Evolutionary conservation across 2,329 filamentous ascomycete species (phyloP).

Genomic region (Microcyclospora tardicrescens): DNA sequence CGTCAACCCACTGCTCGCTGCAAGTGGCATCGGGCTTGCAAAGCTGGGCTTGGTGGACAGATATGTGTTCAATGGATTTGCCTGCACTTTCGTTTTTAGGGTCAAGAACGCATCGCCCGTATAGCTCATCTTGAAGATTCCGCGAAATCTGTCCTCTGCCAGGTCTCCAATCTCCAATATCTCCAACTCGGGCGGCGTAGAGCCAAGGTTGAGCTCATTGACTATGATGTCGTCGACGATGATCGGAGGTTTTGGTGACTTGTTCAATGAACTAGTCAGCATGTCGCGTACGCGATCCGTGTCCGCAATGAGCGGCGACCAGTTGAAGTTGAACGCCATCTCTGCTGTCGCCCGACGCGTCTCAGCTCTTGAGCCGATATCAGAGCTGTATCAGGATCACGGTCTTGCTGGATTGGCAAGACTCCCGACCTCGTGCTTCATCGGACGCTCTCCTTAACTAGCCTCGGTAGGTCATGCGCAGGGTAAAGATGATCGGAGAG

Average conservation of each 20-base stretch:
- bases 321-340: constrained; percentile 99
- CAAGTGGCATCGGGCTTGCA: constrained; percentile 82
- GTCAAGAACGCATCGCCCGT: constrained; percentile 90
- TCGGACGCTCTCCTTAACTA: constrained; percentile 5
- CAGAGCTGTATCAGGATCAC: constrained; percentile 1
- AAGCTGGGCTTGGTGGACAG: constrained; percentile 83
- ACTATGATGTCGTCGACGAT: constrained; percentile 99
- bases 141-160: constrained; percentile 89
- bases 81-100: constrained; percentile 89
- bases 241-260: constrained; percentile 93
- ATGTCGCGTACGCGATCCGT: constrained; percentile 84
- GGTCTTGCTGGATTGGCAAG: constrained; percentile 12
- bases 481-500: neutral
- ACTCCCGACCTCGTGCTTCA: constrained; percentile 15
- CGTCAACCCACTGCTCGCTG: constrained; percentile 80
- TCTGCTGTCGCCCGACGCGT: constrained; percentile 1
- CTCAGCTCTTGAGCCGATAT: constrained; percentile 5
- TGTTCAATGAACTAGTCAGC: constrained; percentile 89
- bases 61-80: constrained; percentile 93
- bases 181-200: constrained; percentile 85
- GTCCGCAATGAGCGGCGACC: constrained; percentile 95
- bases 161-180: constrained; percentile 96
- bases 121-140: constrained; percentile 99
- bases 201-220: constrained; percentile 91
- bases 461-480: constrained; percentile 4